phyloP scores from a whole-genome alignment of 1,139 yeast genomes.

The Pichia sp. region DNA sequence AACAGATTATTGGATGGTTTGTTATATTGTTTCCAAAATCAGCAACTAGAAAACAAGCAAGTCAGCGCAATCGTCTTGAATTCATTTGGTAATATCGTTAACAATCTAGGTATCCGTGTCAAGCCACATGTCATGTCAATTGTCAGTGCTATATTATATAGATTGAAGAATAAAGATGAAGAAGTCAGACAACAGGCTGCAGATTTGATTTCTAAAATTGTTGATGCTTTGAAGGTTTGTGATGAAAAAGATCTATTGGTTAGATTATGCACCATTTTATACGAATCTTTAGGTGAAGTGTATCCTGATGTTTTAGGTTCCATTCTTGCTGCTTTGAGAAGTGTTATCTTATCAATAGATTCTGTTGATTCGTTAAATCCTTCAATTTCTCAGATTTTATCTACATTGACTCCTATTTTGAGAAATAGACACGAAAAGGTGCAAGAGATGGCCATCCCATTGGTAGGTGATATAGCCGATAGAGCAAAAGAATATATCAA shows the following conservation, averaged over 20 bases:
- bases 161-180: slow-evolving; percentile 71
- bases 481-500: slow-evolving; percentile 84
- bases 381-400: slow-evolving; percentile 78
- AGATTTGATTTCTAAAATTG: slow-evolving; percentile 65
- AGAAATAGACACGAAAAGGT: slow-evolving; percentile 91
- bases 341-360: slow-evolving; percentile 51
- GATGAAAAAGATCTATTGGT: slow-evolving; percentile 61
- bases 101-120: slow-evolving; percentile 66
- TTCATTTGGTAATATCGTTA: slow-evolving; percentile 66
- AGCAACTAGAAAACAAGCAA: slow-evolving; percentile 32
- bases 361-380: slow-evolving; percentile 60
- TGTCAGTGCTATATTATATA: slow-evolving; percentile 68
- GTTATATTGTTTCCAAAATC: slow-evolving; percentile 83
- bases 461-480: slow-evolving; percentile 83
- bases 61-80: slow-evolving; percentile 55
- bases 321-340: slow-evolving; percentile 65
- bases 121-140: slow-evolving; percentile 77
- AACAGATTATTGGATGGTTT: slow-evolving; percentile 76
- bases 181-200: slow-evolving; percentile 86
- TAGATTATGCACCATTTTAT: slow-evolving; percentile 72
- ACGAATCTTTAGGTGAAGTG: slow-evolving; percentile 93
- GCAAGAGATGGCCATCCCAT: slow-evolving; percentile 76
- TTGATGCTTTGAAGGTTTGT: slow-evolving; percentile 68
- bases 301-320: slow-evolving; percentile 94
- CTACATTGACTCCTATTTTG: slow-evolving; percentile 88